Conservation (phyloP, 2,329 filamentous ascomycete genomes). For the Arthroderma uncinatum region DNA sequence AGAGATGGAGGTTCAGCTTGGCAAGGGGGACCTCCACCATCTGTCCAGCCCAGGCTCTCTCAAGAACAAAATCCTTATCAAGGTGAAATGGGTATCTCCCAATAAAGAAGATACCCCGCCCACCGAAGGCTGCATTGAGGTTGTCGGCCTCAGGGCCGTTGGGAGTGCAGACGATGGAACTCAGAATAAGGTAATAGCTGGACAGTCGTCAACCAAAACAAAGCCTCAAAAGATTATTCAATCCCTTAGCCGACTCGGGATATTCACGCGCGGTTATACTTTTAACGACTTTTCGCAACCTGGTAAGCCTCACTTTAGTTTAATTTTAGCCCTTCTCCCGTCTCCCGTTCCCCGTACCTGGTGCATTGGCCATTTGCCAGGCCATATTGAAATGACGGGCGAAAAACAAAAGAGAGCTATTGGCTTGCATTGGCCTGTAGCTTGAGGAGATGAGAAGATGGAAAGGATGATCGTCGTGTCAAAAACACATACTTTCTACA, state of each 20-base stretch:
- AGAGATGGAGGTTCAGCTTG: conserved; percentile 46
- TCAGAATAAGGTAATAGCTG: conserved; percentile 9
- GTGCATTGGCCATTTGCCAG: conserved; percentile 5
- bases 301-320: conserved; percentile 33
- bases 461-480: not conserved
- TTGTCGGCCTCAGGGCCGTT: conserved; percentile 18
- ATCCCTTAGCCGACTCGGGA: conserved; percentile 59
- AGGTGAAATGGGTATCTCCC: conserved; percentile 56
- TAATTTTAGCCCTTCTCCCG: not conserved
- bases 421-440: not conserved
- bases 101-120: conserved; percentile 11
- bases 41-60: conserved; percentile 63
- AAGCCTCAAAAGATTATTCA: conserved; percentile 56
- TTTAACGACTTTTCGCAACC: conserved; percentile 62
- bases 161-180: conserved; percentile 32
- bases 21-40: conserved; percentile 21
- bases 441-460: not conserved
- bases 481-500: not conserved
- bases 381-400: not conserved
- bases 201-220: conserved; percentile 16
- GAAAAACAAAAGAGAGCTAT: not conserved
- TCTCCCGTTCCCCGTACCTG: not conserved
- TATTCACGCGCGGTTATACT: conserved; percentile 79
- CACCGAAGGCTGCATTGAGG: not conserved
- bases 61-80: conserved; percentile 68